A percentile compares a stretch with the other conserved stretches of the same genome.
These are phyloP conservation scores for Populus nigra DNA, from an alignment of 345 rosid genomes.

Conservation along the genomic window DNA sequence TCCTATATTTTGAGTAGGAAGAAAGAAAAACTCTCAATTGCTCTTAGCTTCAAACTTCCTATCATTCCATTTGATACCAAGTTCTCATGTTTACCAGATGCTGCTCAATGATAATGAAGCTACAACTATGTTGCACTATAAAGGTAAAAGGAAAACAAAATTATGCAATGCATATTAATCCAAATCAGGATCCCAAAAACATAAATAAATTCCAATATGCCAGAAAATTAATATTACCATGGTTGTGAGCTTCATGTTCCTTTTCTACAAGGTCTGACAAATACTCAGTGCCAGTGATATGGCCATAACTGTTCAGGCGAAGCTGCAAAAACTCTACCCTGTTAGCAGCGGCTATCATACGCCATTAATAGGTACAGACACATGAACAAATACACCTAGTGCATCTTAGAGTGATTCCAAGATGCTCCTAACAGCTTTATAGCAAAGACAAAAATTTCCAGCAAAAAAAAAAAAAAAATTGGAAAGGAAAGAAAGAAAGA, in stretches of 20 bases:
- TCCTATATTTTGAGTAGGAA: no score
- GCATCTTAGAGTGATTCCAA: not conserved
- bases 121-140: not conserved
- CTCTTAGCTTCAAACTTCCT: not conserved
- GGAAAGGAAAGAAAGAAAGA: not conserved
- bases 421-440: not conserved
- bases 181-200: not conserved
- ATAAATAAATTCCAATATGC: not conserved
- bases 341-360: not conserved
- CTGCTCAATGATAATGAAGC: not conserved
- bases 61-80: not conserved
- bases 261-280: slow-evolving; percentile 92
- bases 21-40: not conserved
- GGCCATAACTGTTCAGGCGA: slow-evolving; percentile 78
- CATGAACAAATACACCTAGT: not conserved
- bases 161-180: not conserved
- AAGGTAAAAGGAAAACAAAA: not conserved
- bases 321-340: slow-evolving; percentile 60
- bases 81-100: not conserved
- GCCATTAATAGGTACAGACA: not conserved
- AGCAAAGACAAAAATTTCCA: not conserved
- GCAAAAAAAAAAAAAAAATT: not conserved
- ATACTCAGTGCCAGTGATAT: slow-evolving; percentile 88
- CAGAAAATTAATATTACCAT: slow-evolving; percentile 50
- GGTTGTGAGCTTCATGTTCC: slow-evolving; percentile 64